Percentiles rank a stretch among this genome's conserved stretches.
phyloP scores from a whole-genome alignment of 352 stramenopile genomes.

The Elongisporangium senticosum region DNA sequence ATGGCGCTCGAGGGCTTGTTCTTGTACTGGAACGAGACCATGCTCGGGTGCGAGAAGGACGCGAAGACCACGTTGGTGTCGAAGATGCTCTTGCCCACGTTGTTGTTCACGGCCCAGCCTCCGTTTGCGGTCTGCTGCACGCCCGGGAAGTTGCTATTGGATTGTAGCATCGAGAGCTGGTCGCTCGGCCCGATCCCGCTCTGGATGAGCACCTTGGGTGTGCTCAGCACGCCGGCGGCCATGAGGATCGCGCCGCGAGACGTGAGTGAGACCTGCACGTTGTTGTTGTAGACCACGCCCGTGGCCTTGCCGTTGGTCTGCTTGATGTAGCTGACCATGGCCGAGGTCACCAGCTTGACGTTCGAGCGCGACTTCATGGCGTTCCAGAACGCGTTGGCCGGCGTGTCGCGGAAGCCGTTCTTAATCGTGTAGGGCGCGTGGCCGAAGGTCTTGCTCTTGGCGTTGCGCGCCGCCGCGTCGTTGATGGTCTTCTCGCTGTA shows the following conservation, averaged over 20 bases:
- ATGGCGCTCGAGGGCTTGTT: conserved; percentile 25
- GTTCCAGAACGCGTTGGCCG: conserved; percentile 45
- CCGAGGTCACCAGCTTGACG: conserved; percentile 41
- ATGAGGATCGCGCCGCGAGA: conserved; percentile 64
- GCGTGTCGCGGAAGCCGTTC: conserved; percentile 43
- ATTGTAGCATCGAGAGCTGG: conserved; percentile 44
- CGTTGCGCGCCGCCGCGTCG: conserved; percentile 35
- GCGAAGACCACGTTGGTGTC: conserved; percentile 45
- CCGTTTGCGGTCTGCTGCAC: conserved; percentile 12
- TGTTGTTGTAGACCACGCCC: conserved; percentile 42
- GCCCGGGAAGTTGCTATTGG: conserved; percentile 36
- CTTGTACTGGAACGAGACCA: conserved; percentile 39
- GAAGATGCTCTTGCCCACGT: conserved; percentile 57
- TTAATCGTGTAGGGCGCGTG: conserved; percentile 50
- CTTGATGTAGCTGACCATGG: conserved; percentile 45
- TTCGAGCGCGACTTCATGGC: conserved; percentile 42
- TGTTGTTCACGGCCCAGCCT: conserved; percentile 40
- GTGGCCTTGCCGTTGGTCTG: conserved; percentile 34
- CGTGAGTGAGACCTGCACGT: conserved; percentile 27
- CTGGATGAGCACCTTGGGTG: conserved; percentile 79
- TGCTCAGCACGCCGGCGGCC: conserved; percentile 51
- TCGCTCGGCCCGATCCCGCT: conserved; percentile 64
- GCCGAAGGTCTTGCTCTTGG: conserved; percentile 49
- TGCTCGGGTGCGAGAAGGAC: conserved; percentile 46
- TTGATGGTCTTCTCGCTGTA: conserved; percentile 47